Base-by-base conservation (phyloP, 2,329 filamentous ascomycete species). In the Fusarium burgessii region DNA sequence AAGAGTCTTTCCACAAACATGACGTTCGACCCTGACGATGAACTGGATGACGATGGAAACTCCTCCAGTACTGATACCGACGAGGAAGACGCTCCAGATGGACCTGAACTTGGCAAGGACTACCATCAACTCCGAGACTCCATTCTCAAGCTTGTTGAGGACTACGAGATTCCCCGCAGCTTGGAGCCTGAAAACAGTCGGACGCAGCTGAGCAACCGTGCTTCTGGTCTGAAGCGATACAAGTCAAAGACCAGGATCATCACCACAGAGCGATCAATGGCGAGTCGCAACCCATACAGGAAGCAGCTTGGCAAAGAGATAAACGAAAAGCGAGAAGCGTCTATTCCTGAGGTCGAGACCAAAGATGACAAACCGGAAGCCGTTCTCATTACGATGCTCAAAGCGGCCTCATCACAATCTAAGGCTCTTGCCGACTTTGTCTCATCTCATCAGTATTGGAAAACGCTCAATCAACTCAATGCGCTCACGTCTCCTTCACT, bases 401-500 rank as follows among this genome's bases (percentile, higher is more conserved):
- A 92, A 70, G 91, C 91, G 20, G 93, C 93, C 18, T 92, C 92
- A 72, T 86, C 90, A 2, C 92, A 93, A 78, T 94, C 93, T 59
- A 90, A 93, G 73, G 90, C 92, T 27, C 89, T 92, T 66, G 92
- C 92, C 0, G 93, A 97, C 78, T 97, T 94, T 75, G 90, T 96
- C 52, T 91, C 91, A 33, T 92, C 93, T 2, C 93, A 97, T 74
- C 87, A 93, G 55, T 97, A 95, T 83, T 95, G 93, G 90, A 92
- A 91, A 77, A 94, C 93, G 0, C 83, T 95, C 32, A 90, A 93
- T 66, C 91, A 94, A 68, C 86, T 97, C 20, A 89, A 89, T 73
- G 86, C 86, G 58, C 80, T 92, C 60, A 85, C 84, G 43, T 90
- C 88, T 18, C 83, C 87, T 10, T 91, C 86, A 13, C 80, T 94